A percentile compares a stretch with the other conserved stretches of the same genome.
phyloP scores from a whole-genome alignment of 441 rosid species.

The Populus hybrid region DNA sequence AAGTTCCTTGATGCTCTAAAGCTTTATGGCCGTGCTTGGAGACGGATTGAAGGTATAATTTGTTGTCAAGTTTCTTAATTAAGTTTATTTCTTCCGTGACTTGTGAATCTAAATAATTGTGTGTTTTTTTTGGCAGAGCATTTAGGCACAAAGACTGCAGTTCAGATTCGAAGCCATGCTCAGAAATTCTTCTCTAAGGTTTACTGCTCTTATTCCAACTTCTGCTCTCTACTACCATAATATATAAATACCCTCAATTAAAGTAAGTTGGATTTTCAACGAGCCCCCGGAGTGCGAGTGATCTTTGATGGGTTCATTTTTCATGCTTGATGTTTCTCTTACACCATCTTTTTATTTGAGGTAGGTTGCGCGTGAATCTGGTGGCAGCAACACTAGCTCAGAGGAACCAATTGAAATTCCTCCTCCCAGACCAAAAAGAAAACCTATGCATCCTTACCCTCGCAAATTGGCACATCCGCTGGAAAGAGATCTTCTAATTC shows the following conservation, averaged over 20 bases:
- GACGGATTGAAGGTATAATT: constrained; percentile 66
- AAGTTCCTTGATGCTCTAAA: constrained; percentile 83
- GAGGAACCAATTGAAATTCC: constrained; percentile 60
- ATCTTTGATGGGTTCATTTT: constrained; percentile 9
- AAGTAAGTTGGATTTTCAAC: constrained; percentile 23
- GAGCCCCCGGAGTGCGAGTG: constrained; percentile 15
- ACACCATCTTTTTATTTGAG: constrained; percentile 6
- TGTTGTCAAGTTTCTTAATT: constrained; percentile 25
- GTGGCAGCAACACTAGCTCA: constrained; percentile 27
- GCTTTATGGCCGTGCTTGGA: constrained; percentile 84
- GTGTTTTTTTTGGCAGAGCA: constrained; percentile 50
- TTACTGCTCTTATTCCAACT: constrained; percentile 34
- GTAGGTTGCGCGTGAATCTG: constrained; percentile 61
- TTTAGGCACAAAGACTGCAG: constrained; percentile 70
- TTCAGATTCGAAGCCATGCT: constrained; percentile 95
- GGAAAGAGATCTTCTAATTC: constrained; percentile 23
- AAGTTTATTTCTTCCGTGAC: background rate
- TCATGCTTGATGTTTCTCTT: background rate
- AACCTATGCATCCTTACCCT: constrained; percentile 83
- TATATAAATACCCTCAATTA: constrained; percentile 23
- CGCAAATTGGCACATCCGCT: constrained; percentile 46
- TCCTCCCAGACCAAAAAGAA: constrained; percentile 90
- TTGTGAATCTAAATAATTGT: background rate
- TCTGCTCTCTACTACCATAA: constrained; percentile 18
- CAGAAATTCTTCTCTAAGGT: constrained; percentile 95